These are phyloP conservation scores for Quercus rubra DNA, from an alignment of 306 rosid genomes.

Conservation along the genomic window DNA sequence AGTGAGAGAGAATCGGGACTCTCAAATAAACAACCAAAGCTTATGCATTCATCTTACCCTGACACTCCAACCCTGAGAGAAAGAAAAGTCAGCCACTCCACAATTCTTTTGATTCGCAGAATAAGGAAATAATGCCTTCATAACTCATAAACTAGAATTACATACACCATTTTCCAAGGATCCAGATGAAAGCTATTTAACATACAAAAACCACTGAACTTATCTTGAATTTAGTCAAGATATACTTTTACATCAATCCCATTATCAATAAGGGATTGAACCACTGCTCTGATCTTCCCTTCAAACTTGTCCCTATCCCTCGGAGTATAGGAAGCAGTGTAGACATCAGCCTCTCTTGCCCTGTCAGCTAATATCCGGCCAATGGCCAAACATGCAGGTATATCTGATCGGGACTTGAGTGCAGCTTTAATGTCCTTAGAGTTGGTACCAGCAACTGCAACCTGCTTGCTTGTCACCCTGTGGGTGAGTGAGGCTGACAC, in stretches of 20 bases:
- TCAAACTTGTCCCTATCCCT: conserved; percentile 92
- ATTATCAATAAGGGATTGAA: conserved; percentile 88
- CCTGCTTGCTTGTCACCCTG: conserved; percentile 86
- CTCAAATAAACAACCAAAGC: no score
- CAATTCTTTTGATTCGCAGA: background rate
- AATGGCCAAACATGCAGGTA: conserved; percentile 86
- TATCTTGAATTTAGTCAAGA: conserved; percentile 47
- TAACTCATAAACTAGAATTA: background rate
- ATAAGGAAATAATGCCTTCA: background rate
- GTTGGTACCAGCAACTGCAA: conserved; percentile 97
- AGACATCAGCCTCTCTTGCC: conserved; percentile 93
- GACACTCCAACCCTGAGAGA: background rate
- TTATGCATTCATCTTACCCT: no score
- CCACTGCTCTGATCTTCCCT: conserved; percentile 96
- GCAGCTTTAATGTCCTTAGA: conserved; percentile 92
- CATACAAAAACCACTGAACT: background rate
- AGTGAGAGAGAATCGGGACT: no score
- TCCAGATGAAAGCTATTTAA: background rate
- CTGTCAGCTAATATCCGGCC: conserved; percentile 80
- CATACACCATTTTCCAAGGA: background rate
- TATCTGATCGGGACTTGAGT: conserved; percentile 78
- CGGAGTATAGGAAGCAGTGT: conserved; percentile 77
- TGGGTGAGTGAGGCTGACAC: conserved; percentile 93
- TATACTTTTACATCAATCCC: conserved; percentile 88
- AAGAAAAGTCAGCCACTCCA: background rate